Percentiles rank a stretch among this genome's conserved stretches.
phyloP scores from a whole-genome alignment of 2,329 filamentous ascomycete species.

The Orbilia javanica region DNA sequence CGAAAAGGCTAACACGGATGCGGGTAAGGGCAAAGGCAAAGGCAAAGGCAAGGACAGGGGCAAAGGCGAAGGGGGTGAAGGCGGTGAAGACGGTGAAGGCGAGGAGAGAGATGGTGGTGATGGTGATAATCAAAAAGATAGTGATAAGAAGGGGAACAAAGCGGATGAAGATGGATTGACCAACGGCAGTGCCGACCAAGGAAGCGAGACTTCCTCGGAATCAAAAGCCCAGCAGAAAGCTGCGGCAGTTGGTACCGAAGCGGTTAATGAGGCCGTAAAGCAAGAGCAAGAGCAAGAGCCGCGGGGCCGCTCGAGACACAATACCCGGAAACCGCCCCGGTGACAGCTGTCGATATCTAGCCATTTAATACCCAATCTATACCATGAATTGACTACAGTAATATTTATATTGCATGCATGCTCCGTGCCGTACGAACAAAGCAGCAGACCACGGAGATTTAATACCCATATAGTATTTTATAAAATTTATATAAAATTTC shows the following conservation, averaged over 20 bases:
- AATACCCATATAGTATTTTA: too few relatives aligned
- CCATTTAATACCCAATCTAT: too few relatives aligned
- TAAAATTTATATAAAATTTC: too few relatives aligned
- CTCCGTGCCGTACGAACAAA: too few relatives aligned
- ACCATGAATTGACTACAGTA: too few relatives aligned
- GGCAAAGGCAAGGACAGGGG: neutral
- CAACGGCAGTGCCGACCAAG: neutral
- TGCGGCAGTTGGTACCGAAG: neutral
- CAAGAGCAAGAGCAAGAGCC: neutral
- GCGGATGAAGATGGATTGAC: neutral
- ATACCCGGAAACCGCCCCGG: slow-evolving; percentile 22
- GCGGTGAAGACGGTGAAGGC: too few relatives aligned
- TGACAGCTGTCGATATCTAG: too few relatives aligned
- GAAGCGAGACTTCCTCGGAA: neutral
- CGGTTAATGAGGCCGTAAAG: neutral
- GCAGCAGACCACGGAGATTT: too few relatives aligned
- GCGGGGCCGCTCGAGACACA: slow-evolving; percentile 20
- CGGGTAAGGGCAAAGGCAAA: neutral
- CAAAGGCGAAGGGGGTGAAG: too few relatives aligned
- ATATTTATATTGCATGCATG: too few relatives aligned
- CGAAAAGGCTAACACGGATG: too few relatives aligned
- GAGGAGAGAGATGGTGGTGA: neutral
- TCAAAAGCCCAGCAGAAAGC: neutral
- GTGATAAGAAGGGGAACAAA: neutral
- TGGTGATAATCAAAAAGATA: neutral